A percentile compares a stretch with the other conserved stretches of the same genome.
phyloP scores from a whole-genome alignment of 2,329 filamentous ascomycete genomes.

The Diaporthe destruens region DNA sequence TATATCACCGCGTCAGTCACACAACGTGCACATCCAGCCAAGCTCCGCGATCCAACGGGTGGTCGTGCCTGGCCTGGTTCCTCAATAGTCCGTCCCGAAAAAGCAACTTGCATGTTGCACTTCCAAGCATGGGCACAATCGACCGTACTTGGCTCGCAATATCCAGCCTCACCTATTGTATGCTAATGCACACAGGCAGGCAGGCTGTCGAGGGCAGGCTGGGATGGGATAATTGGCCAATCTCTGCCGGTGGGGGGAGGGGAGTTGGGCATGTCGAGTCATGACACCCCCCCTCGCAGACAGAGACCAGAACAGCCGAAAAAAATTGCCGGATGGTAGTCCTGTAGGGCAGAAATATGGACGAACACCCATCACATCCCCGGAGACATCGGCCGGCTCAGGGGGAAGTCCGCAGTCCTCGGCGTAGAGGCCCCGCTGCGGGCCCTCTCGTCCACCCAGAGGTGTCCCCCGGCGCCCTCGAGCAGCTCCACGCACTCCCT shows the following conservation, averaged over 20 bases:
- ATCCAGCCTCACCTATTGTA: background rate
- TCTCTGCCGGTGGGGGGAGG: background rate
- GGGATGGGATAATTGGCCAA: too few species aligned
- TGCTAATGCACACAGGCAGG: background rate
- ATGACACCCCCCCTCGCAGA: background rate
- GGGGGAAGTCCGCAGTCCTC: constrained; percentile 28
- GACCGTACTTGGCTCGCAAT: background rate
- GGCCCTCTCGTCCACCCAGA: constrained; percentile 64
- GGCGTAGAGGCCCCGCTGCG: constrained; percentile 38
- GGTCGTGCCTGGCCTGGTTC: background rate
- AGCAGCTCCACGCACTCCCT: constrained; percentile 66
- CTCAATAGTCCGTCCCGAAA: constrained; percentile 25
- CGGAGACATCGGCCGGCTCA: constrained; percentile 39
- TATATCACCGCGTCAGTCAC: constrained; percentile 10
- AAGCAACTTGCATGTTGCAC: constrained; percentile 21
- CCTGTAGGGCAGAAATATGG: background rate
- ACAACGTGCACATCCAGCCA: background rate
- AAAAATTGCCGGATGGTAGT: background rate
- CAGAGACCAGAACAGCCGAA: background rate
- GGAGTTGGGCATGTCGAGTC: background rate
- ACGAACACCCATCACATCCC: constrained; percentile 25
- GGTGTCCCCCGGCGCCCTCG: constrained; percentile 69
- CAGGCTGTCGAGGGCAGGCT: background rate
- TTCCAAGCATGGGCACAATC: background rate
- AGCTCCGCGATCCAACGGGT: constrained; percentile 10